phyloP scores from a whole-genome alignment of 768 basidiomycete species.

The Macrolepiota fuliginosa region DNA sequence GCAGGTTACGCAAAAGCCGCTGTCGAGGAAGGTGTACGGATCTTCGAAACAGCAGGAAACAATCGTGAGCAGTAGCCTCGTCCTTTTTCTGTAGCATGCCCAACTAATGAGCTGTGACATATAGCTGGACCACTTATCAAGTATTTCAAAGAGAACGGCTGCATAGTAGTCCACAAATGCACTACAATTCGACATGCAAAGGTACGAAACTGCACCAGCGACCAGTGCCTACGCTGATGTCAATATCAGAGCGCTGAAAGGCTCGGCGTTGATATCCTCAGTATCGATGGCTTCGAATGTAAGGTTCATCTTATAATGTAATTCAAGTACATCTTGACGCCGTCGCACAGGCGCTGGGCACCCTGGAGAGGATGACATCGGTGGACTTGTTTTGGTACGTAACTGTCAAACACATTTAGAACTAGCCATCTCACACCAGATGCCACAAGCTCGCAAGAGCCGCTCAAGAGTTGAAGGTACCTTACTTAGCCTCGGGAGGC shows the following conservation, averaged over 20 bases:
- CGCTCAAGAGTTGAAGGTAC: slow-evolving; percentile 76
- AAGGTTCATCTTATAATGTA: slow-evolving; percentile 16
- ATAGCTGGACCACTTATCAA: slow-evolving; percentile 75
- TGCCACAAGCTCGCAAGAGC: slow-evolving; percentile 74
- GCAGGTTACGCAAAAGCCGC: slow-evolving; percentile 78
- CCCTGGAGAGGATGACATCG: slow-evolving; percentile 93
- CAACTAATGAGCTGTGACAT: background rate
- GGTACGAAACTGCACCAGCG: slow-evolving; percentile 32
- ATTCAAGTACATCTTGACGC: background rate
- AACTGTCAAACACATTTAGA: background rate
- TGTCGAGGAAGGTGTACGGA: slow-evolving; percentile 81
- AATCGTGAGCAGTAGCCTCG: slow-evolving; percentile 57
- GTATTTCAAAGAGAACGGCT: slow-evolving; percentile 75
- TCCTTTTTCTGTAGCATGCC: background rate
- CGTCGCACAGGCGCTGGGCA: slow-evolving; percentile 74
- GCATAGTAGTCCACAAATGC: slow-evolving; percentile 88
- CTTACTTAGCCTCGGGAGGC: slow-evolving; percentile 90
- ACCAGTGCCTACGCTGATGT: background rate
- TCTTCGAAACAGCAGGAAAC: slow-evolving; percentile 93
- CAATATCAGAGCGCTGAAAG: slow-evolving; percentile 51
- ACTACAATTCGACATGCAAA: slow-evolving; percentile 85
- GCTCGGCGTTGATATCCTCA: slow-evolving; percentile 82
- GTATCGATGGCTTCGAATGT: slow-evolving; percentile 94
- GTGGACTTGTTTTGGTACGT: slow-evolving; percentile 75
- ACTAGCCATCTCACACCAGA: background rate